Base-by-base conservation (phyloP, 805 yeast genomes). In the Candida chauliodis region DNA sequence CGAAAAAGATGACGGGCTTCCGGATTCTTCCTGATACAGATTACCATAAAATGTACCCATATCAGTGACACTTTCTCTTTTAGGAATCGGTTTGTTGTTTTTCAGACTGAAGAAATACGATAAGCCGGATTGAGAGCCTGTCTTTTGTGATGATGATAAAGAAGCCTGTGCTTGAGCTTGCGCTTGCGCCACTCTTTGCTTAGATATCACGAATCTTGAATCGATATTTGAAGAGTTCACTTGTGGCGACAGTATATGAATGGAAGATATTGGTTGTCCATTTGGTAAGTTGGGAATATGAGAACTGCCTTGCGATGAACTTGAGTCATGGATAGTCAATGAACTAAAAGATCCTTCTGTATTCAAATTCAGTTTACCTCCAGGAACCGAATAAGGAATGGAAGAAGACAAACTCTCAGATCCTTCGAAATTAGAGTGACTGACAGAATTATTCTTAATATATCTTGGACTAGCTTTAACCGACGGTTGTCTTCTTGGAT, bases 171-270 rank as follows among this genome's bases (percentile, higher is more conserved):
- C 28, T n/a, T 25, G 28, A 44, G 69, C 73, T 48, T 72, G 78
- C 14, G 69, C 75, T 46, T 66, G 79, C 31, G 72, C 80, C 17
- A 81, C 78, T 38, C 84, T 76, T 44, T 83, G 93, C 51, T 86
- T 79, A 8, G 95, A 84, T 27, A 89, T 83, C 35, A 89, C 79
- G 54, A 89, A 88, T 30, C 96, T 71, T 11, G 95, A 84, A 54
- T 88, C 96, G n/a, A 89, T 79, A 22, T 79, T 72, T 14, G 77
- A 61, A 5, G 76, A 58, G 38, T 48, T 47, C 5, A 84, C 84
- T 37, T 72, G 75, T 3, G 93, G 93, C 0, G 90, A 82, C 38
- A 79, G 79, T 40, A 84, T 78, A 42, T 79, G 78, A 40, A 78
- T 81, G 9, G 87, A 79, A 17, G 69, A 66, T 40, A 77, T 77